These are phyloP conservation scores for Picochlorum costavermella DNA, from an alignment of 139 green algal species.

Conservation along the genomic window DNA sequence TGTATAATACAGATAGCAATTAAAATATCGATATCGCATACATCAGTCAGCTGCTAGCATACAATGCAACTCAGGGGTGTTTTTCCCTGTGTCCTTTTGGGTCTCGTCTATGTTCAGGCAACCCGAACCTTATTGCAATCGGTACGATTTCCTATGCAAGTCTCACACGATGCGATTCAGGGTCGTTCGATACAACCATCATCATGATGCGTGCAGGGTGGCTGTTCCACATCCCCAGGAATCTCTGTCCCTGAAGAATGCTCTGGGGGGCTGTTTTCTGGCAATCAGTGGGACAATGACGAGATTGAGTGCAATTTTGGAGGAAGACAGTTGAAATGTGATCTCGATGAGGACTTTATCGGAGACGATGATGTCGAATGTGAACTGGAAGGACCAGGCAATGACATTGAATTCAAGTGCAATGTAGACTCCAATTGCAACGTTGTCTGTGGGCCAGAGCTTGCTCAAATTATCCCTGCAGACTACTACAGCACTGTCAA, in stretches of 20 bases:
- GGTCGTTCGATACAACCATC: no score
- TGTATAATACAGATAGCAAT: no score
- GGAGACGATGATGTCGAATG: constrained; percentile 1
- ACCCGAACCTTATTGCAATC: no score
- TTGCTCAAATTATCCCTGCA: not conserved
- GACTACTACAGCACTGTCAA: not conserved
- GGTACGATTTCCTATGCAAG: no score
- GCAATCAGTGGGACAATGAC: constrained; percentile 4
- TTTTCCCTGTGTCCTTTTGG: no score
- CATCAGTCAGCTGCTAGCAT: no score
- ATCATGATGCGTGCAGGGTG: not conserved
- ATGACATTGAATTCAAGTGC: not conserved
- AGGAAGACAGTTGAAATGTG: constrained; percentile 1
- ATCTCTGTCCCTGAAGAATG: not conserved
- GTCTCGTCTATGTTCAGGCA: no score
- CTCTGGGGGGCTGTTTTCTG: not conserved
- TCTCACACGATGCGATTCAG: no score
- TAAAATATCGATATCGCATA: no score
- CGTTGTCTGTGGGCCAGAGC: not conserved
- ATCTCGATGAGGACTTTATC: not conserved
- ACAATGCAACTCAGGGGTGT: no score
- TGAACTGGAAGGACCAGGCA: not conserved
- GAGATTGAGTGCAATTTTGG: not conserved
- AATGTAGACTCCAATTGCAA: not conserved
- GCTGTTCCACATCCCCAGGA: not conserved